These are phyloP conservation scores for Plenodomus biglobosus DNA, from an alignment of 2,329 filamentous ascomycete genomes.

Conservation along the genomic window DNA sequence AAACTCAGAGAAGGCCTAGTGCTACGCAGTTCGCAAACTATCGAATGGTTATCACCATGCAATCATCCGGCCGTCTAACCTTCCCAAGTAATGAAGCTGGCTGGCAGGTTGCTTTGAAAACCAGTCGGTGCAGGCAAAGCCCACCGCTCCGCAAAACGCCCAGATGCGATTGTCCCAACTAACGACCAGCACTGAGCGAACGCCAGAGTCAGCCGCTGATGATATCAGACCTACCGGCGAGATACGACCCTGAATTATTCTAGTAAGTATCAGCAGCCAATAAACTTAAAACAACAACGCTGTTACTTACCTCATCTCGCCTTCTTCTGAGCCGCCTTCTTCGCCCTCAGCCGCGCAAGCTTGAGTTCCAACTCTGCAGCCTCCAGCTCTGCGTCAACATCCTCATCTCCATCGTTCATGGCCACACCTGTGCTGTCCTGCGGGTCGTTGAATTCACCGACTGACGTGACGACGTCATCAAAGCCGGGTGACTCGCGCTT, in stretches of 20 bases:
- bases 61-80: too few relatives aligned
- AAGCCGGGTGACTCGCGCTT: conserved; percentile 21
- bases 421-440: background rate
- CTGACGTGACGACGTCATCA: conserved; percentile 1
- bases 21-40: too few relatives aligned
- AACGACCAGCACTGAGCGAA: background rate
- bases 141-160: too few relatives aligned
- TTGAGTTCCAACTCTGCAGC: conserved; percentile 17
- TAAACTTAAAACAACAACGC: background rate
- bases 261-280: background rate
- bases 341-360: conserved; percentile 13
- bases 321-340: conserved; percentile 6
- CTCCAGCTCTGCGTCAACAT: conserved; percentile 12
- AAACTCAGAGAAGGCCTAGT: too few relatives aligned
- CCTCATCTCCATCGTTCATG: background rate
- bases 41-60: too few relatives aligned
- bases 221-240: background rate
- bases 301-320: background rate
- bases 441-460: conserved; percentile 4
- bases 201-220: background rate
- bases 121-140: too few relatives aligned
- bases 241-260: background rate
- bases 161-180: background rate
- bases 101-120: too few relatives aligned
- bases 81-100: too few relatives aligned